A percentile compares a stretch with the other conserved stretches of the same genome.
phyloP scores from a whole-genome alignment of 345 rosid genomes.

The Streptanthus diversifolius region DNA sequence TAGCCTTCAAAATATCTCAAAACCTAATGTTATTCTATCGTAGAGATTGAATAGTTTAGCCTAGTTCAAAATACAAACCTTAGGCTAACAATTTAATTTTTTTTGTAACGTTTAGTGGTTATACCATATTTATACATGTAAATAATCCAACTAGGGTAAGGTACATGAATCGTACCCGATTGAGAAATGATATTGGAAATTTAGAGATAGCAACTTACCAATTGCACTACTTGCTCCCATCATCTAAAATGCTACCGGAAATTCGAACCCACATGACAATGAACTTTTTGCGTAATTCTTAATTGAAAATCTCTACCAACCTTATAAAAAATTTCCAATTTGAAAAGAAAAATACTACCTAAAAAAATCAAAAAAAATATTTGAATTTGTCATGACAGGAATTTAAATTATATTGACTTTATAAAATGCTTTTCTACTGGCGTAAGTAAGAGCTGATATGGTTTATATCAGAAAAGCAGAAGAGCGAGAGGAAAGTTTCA shows the following conservation, averaged over 20 bases:
- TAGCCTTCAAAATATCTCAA: not conserved
- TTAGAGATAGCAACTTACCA: no score
- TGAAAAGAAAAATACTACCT: conserved; percentile 2
- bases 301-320: not conserved
- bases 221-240: no score
- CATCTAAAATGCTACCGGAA: no score
- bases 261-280: no score
- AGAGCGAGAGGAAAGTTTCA: conserved; percentile 37
- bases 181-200: no score
- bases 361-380: conserved; percentile 12
- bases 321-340: not conserved
- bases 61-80: not conserved
- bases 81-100: not conserved
- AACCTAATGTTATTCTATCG: not conserved
- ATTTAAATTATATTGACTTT: conserved; percentile 27
- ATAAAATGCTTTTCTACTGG: conserved; percentile 16
- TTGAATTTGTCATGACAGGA: conserved; percentile 12
- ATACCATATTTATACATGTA: no score
- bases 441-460: conserved; percentile 19
- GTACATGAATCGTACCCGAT: no score
- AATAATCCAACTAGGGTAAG: no score
- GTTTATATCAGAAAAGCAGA: conserved; percentile 17
- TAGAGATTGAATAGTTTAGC: not conserved
- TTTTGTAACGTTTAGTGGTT: no score
- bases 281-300: no score